A percentile compares a stretch with the other conserved stretches of the same genome.
phyloP scores from a whole-genome alignment of 768 basidiomycete species.

The Pleurotus cornucopiae region DNA sequence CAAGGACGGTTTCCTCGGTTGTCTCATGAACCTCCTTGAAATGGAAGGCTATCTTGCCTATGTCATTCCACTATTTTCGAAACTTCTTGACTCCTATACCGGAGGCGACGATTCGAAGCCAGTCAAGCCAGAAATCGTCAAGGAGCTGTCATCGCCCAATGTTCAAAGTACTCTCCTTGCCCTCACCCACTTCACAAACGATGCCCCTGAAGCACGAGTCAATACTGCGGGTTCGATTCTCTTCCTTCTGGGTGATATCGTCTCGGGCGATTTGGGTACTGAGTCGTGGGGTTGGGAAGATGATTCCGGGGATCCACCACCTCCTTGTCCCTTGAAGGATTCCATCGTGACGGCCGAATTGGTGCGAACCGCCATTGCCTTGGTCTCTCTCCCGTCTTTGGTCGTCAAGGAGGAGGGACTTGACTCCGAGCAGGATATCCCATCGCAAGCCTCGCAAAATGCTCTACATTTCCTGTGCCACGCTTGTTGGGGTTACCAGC shows the following conservation, averaged over 20 bases:
- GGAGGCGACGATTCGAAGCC: slow-evolving; percentile 3
- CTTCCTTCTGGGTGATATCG: slow-evolving; percentile 11
- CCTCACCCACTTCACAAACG: neutral
- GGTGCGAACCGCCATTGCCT: slow-evolving; percentile 6
- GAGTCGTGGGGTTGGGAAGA: slow-evolving; percentile 13
- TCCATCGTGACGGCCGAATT: slow-evolving; percentile 12
- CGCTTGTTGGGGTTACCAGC: slow-evolving; percentile 14
- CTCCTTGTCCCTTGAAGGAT: slow-evolving; percentile 16
- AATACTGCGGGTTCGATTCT: slow-evolving; percentile 8
- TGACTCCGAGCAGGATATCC: neutral
- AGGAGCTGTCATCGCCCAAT: slow-evolving; percentile 7
- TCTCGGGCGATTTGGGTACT: slow-evolving; percentile 10
- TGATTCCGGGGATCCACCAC: slow-evolving; percentile 10
- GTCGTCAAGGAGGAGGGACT: neutral
- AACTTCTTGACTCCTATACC: slow-evolving; percentile 13
- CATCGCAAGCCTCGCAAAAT: slow-evolving; percentile 1
- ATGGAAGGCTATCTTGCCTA: slow-evolving; percentile 1
- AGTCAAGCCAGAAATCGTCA: slow-evolving; percentile 5
- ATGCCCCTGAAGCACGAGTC: neutral
- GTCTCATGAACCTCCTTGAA: slow-evolving; percentile 11
- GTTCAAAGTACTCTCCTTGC: slow-evolving; percentile 9
- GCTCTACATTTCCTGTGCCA: slow-evolving; percentile 15
- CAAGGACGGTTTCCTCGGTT: slow-evolving; percentile 8
- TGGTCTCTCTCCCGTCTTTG: slow-evolving; percentile 4
- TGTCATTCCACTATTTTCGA: slow-evolving; percentile 11